phyloP scores from a whole-genome alignment of 2,329 filamentous ascomycete genomes.

The Paramyrothecium roridum region DNA sequence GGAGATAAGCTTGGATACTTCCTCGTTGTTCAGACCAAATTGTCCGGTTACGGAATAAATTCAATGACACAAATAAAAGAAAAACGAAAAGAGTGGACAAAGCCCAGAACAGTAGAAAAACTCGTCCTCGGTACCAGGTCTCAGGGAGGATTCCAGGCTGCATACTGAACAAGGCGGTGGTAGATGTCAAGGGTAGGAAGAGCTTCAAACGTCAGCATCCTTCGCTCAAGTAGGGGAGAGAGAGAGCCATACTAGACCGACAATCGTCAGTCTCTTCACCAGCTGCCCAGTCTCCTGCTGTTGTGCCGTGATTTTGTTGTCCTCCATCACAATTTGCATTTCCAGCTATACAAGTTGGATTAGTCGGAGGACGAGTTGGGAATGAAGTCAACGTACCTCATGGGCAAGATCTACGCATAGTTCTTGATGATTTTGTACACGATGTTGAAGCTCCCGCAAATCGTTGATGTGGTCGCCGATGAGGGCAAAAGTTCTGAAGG shows the following conservation, averaged over 20 bases:
- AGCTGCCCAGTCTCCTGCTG: conserved; percentile 2
- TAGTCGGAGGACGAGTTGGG: background rate
- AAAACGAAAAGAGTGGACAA: background rate
- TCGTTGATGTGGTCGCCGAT: conserved; percentile 2
- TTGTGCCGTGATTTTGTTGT: background rate
- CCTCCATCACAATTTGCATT: conserved; percentile 3
- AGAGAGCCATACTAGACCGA: background rate
- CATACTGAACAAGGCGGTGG: background rate
- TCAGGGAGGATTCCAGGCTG: background rate
- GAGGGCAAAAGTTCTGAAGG: background rate
- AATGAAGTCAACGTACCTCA: conserved; percentile 2
- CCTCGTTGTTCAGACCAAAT: background rate
- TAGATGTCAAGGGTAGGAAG: background rate
- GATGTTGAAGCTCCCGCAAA: background rate
- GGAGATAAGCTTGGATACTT: background rate
- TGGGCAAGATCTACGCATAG: conserved; percentile 1
- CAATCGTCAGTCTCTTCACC: background rate
- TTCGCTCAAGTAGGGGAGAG: background rate
- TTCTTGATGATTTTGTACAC: conserved; percentile 2
- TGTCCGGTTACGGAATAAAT: background rate
- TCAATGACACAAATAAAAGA: background rate
- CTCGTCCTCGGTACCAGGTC: background rate
- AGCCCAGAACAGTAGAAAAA: background rate
- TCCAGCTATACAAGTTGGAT: conserved; percentile 1
- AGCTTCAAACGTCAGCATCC: background rate